Percentiles rank a stretch among this genome's conserved stretches.
Evolutionary conservation across 2,329 filamentous ascomycete genomes (phyloP).

Genomic region (Bipolaris gigantea): DNA sequence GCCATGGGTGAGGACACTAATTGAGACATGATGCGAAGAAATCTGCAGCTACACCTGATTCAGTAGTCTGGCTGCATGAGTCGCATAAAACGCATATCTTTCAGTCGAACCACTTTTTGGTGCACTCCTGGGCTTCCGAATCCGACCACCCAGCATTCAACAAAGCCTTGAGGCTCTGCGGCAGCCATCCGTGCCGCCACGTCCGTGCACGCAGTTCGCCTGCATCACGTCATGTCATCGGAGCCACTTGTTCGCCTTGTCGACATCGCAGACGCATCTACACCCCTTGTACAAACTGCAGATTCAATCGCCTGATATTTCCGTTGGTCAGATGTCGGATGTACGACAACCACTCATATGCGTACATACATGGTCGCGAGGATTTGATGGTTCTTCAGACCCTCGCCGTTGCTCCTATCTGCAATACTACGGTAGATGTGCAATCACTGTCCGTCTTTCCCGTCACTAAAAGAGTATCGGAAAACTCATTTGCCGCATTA

Average conservation of each 20-base stretch:
- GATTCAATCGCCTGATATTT: neutral
- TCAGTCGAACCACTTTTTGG: neutral
- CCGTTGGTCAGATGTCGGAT: neutral
- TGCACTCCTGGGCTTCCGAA: neutral
- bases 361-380: neutral
- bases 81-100: neutral
- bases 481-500: neutral
- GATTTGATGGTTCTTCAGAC: neutral
- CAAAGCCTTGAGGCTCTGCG: slow-evolving; percentile 12
- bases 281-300: neutral
- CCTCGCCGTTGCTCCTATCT: neutral
- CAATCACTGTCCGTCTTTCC: neutral
- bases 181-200: neutral
- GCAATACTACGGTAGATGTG: neutral
- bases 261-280: slow-evolving; percentile 4
- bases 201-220: slow-evolving; percentile 2
- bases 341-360: neutral
- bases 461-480: neutral
- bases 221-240: slow-evolving; percentile 4
- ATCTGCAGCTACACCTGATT: neutral
- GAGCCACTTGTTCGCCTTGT: slow-evolving; percentile 9
- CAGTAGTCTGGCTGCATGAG: neutral
- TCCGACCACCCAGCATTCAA: slow-evolving; percentile 1
- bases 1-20: neutral
- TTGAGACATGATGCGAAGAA: slow-evolving; percentile 4